Evolutionary conservation across 345 rosid genomes (phyloP).

Genomic region (Kandelia obovata): DNA sequence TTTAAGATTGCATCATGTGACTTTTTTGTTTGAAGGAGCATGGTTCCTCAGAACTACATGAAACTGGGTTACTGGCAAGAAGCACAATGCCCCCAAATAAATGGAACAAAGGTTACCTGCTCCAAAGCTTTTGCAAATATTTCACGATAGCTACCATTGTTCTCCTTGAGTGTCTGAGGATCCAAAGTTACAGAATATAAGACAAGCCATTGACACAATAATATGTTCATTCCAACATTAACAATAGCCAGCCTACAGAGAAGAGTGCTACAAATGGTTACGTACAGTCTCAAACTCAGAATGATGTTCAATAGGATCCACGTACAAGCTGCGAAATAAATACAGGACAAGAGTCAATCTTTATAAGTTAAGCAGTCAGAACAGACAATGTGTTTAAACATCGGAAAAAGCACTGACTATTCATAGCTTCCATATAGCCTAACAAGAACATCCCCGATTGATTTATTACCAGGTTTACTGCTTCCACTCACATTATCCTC

Average conservation of each 20-base stretch:
- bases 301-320: conserved; percentile 34
- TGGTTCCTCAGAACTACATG: no score
- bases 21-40: background rate
- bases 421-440: conserved; percentile 53
- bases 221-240: conserved; percentile 1
- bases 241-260: background rate
- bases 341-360: conserved; percentile 3
- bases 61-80: background rate
- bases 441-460: conserved; percentile 36
- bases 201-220: background rate
- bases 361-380: background rate
- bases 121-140: conserved; percentile 44
- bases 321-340: conserved; percentile 38
- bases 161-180: conserved; percentile 38
- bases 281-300: conserved; percentile 45
- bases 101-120: conserved; percentile 29
- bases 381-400: background rate
- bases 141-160: conserved; percentile 30
- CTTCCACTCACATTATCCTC: conserved; percentile 27
- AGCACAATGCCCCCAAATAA: background rate
- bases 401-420: conserved; percentile 36
- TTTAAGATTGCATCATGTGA: background rate
- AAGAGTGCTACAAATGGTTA: background rate
- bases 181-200: background rate
- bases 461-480: conserved; percentile 26